A percentile compares a stretch with the other conserved stretches of the same genome.
phyloP scores from a whole-genome alignment of 345 rosid species.

The Salix dunnii region DNA sequence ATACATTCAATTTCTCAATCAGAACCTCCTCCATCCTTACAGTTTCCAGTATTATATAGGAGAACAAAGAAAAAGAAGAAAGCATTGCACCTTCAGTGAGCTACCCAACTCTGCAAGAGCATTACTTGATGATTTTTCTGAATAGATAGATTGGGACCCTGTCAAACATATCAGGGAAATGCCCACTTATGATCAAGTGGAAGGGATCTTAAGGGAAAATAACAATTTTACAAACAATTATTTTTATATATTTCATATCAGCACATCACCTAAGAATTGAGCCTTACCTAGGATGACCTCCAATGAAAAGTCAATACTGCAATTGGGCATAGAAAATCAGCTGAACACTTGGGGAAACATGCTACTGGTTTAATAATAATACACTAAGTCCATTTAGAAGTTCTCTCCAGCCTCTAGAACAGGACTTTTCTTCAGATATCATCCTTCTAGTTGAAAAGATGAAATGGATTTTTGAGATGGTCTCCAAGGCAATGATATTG shows the following conservation, averaged over 20 bases:
- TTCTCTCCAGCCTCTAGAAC: too few relatives aligned
- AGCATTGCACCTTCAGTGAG: conserved; percentile 53
- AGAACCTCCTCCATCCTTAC: neutral
- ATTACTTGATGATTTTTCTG: conserved; percentile 32
- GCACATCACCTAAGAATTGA: neutral
- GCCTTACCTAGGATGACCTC: conserved; percentile 1
- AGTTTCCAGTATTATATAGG: neutral
- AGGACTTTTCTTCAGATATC: too few relatives aligned
- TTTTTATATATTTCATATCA: neutral
- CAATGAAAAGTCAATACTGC: neutral
- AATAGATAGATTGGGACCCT: conserved; percentile 44
- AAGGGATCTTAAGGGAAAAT: conserved; percentile 11
- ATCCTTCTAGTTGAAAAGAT: too few relatives aligned
- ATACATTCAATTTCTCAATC: neutral
- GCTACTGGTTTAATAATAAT: neutral
- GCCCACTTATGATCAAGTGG: conserved; percentile 3
- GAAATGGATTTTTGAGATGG: neutral
- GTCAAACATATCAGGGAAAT: conserved; percentile 23
- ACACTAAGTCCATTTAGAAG: neutral
- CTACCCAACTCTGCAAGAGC: conserved; percentile 49
- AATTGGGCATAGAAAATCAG: neutral
- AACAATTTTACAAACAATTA: neutral
- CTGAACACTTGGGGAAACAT: neutral
- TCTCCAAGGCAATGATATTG: neutral
- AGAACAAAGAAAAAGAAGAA: neutral